phyloP scores from a whole-genome alignment of 2,329 filamentous ascomycete species.

The Verruconis gallopava region DNA sequence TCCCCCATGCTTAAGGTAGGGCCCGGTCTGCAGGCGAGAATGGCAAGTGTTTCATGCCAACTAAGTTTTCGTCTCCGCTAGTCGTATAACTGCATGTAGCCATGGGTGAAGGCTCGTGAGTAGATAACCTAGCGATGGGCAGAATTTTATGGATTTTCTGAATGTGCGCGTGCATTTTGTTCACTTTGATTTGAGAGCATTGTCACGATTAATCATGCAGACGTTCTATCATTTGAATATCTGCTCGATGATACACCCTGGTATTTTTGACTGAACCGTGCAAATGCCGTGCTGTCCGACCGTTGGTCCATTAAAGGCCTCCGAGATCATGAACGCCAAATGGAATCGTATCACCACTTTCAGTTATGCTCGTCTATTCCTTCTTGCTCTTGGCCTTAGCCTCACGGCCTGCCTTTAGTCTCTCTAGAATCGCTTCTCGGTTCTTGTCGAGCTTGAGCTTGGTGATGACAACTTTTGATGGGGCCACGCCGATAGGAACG shows the following conservation, averaged over 20 bases:
- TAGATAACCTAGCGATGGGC: conserved; percentile 49
- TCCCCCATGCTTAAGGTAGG: conserved; percentile 46
- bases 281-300: conserved; percentile 1
- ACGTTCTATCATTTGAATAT: neutral
- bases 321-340: conserved; percentile 8
- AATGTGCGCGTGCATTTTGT: too few species aligned
- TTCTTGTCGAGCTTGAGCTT: conserved; percentile 99
- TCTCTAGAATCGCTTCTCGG: conserved; percentile 75
- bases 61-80: conserved; percentile 64
- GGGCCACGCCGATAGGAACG: conserved; percentile 86
- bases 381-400: conserved; percentile 54
- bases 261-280: neutral
- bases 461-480: conserved; percentile 95
- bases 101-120: conserved; percentile 61
- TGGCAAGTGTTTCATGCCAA: conserved; percentile 21
- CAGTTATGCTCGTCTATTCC: conserved; percentile 3
- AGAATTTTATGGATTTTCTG: too few species aligned
- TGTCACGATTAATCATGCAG: too few species aligned
- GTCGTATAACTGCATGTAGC: conserved; percentile 80
- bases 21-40: conserved; percentile 73
- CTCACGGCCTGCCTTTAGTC: conserved; percentile 71
- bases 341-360: neutral
- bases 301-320: neutral
- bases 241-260: conserved; percentile 4
- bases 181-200: too few species aligned